Percentiles rank a stretch among this genome's conserved stretches.
These are phyloP conservation scores for Jamesozyma gamospora DNA, from an alignment of 805 yeast species.

Conservation along the genomic window DNA sequence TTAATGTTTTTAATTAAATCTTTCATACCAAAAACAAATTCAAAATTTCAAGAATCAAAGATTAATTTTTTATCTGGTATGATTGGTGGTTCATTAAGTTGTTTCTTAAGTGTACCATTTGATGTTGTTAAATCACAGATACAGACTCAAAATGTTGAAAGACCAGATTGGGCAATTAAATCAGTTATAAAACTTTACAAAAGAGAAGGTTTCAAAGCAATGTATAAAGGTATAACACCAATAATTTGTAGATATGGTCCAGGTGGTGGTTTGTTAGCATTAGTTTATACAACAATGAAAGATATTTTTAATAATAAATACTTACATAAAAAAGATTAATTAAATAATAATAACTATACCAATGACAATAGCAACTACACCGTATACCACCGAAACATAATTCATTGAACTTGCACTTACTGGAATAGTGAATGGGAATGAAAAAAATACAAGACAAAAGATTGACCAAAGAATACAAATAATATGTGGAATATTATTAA, in stretches of 20 bases:
- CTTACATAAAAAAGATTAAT: background rate
- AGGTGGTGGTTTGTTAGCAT: constrained; percentile 74
- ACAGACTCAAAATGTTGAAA: constrained; percentile 77
- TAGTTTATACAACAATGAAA: too few species aligned
- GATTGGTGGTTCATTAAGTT: constrained; percentile 92
- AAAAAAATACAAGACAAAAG: constrained; percentile 40
- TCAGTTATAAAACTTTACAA: constrained; percentile 53
- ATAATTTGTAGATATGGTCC: constrained; percentile 95
- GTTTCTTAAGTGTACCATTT: constrained; percentile 85
- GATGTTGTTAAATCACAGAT: constrained; percentile 95
- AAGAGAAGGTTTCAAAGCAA: constrained; percentile 77
- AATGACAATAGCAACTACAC: constrained; percentile 8
- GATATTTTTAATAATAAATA: too few species aligned
- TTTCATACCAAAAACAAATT: constrained; percentile 60
- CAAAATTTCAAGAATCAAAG: constrained; percentile 58
- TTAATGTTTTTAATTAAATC: constrained; percentile 75
- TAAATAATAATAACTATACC: constrained; percentile 2
- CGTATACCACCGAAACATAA: constrained; percentile 40
- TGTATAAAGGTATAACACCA: constrained; percentile 91
- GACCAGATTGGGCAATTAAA: constrained; percentile 84
- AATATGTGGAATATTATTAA: constrained; percentile 22
- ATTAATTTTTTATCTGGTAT: constrained; percentile 86
- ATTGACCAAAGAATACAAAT: constrained; percentile 39
- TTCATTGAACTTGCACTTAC: constrained; percentile 45
- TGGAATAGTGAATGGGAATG: constrained; percentile 46